Evolutionary conservation across 805 yeast genomes (phyloP).

Genomic region (Yamadazyma scolyti): DNA sequence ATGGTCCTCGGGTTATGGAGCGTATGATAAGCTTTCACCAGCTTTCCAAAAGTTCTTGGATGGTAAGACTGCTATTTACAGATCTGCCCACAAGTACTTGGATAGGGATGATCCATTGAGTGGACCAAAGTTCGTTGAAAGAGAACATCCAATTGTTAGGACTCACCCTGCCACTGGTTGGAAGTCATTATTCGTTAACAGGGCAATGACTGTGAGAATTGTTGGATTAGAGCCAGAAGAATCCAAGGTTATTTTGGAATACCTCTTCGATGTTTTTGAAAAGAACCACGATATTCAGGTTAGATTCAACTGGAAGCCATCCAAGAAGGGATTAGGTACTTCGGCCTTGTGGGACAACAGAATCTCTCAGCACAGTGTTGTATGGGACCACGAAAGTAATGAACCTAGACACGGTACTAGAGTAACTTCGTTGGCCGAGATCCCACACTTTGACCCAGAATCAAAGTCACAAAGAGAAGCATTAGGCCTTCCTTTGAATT

Average conservation of each 20-base stretch:
- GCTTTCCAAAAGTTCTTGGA: conserved; percentile 48
- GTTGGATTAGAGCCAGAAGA: conserved; percentile 51
- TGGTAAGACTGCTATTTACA: conserved; percentile 45
- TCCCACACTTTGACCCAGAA: conserved; percentile 46
- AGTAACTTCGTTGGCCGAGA: conserved; percentile 46
- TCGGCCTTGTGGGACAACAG: conserved; percentile 62
- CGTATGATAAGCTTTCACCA: conserved; percentile 52
- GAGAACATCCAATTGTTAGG: conserved; percentile 58
- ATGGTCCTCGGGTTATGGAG: conserved; percentile 54
- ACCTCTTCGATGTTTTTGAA: conserved; percentile 44
- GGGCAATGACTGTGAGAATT: conserved; percentile 47
- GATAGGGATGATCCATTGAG: conserved; percentile 43
- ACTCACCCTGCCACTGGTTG: conserved; percentile 64
- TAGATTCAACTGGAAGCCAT: conserved; percentile 49
- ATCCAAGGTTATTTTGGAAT: conserved; percentile 42
- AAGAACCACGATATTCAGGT: conserved; percentile 54
- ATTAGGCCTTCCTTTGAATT: conserved; percentile 29
- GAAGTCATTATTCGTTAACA: conserved; percentile 53
- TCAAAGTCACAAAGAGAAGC: conserved; percentile 53
- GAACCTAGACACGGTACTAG: conserved; percentile 51
- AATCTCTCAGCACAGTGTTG: conserved; percentile 49
- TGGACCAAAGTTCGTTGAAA: conserved; percentile 44
- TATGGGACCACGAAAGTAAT: conserved; percentile 44
- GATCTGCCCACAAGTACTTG: conserved; percentile 37
- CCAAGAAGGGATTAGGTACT: conserved; percentile 39